phyloP scores from a whole-genome alignment of 768 basidiomycete genomes.

The Boletus pseudo-olivaceus region DNA sequence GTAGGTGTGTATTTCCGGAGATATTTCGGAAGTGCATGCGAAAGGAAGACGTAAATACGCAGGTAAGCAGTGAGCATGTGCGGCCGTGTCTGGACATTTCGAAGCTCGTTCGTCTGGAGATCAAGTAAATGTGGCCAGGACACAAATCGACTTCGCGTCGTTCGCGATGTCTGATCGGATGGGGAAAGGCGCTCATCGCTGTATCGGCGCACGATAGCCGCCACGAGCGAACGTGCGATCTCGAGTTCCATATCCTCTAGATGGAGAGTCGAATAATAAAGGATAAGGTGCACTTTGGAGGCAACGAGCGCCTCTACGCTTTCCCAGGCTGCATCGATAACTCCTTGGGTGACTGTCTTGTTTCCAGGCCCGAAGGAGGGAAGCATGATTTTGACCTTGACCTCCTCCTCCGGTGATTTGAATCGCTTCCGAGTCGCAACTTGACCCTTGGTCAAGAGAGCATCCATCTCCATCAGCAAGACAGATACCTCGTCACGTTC shows the following conservation, averaged over 20 bases:
- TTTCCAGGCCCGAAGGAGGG: constrained; percentile 9
- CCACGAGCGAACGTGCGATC: constrained; percentile 53
- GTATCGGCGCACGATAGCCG: constrained; percentile 46
- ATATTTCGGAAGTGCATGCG: constrained; percentile 31
- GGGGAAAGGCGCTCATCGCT: constrained; percentile 16
- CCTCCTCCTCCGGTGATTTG: constrained; percentile 21
- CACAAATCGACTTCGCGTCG: constrained; percentile 2
- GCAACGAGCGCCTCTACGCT: constrained; percentile 32
- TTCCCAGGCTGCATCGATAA: constrained; percentile 47
- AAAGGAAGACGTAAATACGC: constrained; percentile 53
- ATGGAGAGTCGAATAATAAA: constrained; percentile 25
- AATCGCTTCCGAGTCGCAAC: constrained; percentile 27
- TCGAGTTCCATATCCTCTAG: constrained; percentile 56
- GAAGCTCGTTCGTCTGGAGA: constrained; percentile 58
- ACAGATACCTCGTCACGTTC: constrained; percentile 32
- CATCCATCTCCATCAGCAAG: constrained; percentile 32
- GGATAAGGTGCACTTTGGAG: constrained; percentile 22
- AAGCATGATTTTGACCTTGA: constrained; percentile 19
- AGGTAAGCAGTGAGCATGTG: constrained; percentile 50
- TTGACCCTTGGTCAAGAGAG: constrained; percentile 35
- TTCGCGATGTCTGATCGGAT: constrained; percentile 1
- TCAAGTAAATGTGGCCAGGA: constrained; percentile 49
- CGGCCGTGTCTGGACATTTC: constrained; percentile 44
- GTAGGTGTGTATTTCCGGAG: constrained; percentile 38
- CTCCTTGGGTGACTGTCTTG: constrained; percentile 34